Base-by-base conservation (phyloP, 164 flowering plant species). In the Stephania cephalantha region DNA sequence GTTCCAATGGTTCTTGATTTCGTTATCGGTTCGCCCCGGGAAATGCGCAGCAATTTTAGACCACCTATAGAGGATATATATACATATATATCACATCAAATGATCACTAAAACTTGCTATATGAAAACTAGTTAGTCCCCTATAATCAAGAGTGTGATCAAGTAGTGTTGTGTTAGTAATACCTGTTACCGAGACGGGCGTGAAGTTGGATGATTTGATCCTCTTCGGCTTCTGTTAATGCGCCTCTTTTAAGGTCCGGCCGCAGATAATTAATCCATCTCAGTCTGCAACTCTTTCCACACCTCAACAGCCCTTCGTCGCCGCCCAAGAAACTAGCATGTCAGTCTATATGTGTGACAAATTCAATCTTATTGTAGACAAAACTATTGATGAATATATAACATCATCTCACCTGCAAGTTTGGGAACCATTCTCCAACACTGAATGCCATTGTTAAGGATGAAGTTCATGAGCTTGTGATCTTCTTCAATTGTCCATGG, bases 401-500 rank as follows among this genome's bases (percentile, higher is more conserved):
- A 7, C 30, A 69, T 58, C 1, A 73, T 20, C 29, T 42, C n/a
- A 91, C 97, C 96, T 80, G 96, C 89, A 77, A 88, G 88, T 75
- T 90, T 88, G 9, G 97, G 97, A 80, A 91, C 97, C 73, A 81
- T 75, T 67, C 92, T 42, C 97, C 97, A 91, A 77, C 97, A 91
- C 11, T 87, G 91, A 71, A 86, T 88, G 31, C 97, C 97, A 82
- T 91, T 88, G 86, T 84, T 85, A 77, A 91, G 90, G 69, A 91
- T 87, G 77, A 91, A 91, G 82, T 75, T 85, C 77, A 87, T 81
- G 69, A 90, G 91, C 82, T 88, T 91, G 78, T 89, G 89, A 79
- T 91, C 96, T 85, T 91, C 96, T 65, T 91, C 96, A 69, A 88
- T 79, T 0, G 92, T 87, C 96, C 96, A 91, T 58, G 96, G 92